Conservation (phyloP, 192 early-diverging fungal species). For the Backusella morwellensis region DNA sequence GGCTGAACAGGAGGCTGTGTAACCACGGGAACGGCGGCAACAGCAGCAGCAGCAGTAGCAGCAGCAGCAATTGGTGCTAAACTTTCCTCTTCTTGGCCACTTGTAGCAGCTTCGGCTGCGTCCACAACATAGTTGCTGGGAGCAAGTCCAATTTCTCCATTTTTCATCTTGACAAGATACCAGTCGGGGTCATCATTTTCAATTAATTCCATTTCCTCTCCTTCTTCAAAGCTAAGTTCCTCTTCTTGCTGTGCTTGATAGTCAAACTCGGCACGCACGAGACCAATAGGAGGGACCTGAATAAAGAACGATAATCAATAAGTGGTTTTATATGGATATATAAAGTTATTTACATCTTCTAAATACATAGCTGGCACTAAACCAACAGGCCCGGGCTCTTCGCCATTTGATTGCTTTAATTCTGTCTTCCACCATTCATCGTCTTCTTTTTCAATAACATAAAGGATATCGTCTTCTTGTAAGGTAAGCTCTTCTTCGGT, state of each 20-base stretch:
- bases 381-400: slow-evolving; percentile 58
- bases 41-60: not conserved
- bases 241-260: slow-evolving; percentile 85
- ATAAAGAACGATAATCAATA: not conserved
- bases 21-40: not conserved
- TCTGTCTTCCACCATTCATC: slow-evolving; percentile 91
- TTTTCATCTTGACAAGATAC: slow-evolving; percentile 74
- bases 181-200: slow-evolving; percentile 90
- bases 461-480: slow-evolving; percentile 83
- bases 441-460: slow-evolving; percentile 86
- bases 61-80: not conserved
- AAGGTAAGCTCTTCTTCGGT: slow-evolving; percentile 85
- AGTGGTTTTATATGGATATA: not conserved
- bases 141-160: slow-evolving; percentile 76
- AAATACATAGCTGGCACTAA: slow-evolving; percentile 92
- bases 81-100: not conserved
- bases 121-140: slow-evolving; percentile 84
- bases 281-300: slow-evolving; percentile 56
- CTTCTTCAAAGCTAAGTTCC: slow-evolving; percentile 80
- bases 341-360: slow-evolving; percentile 44
- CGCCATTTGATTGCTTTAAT: slow-evolving; percentile 54
- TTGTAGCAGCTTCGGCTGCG: slow-evolving; percentile 10
- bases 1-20: not conserved
- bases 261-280: slow-evolving; percentile 72
- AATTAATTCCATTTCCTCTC: slow-evolving; percentile 69